Evolutionary conservation across 2,329 filamentous ascomycete species (phyloP).

Genomic region (Scytalidium sp.): DNA sequence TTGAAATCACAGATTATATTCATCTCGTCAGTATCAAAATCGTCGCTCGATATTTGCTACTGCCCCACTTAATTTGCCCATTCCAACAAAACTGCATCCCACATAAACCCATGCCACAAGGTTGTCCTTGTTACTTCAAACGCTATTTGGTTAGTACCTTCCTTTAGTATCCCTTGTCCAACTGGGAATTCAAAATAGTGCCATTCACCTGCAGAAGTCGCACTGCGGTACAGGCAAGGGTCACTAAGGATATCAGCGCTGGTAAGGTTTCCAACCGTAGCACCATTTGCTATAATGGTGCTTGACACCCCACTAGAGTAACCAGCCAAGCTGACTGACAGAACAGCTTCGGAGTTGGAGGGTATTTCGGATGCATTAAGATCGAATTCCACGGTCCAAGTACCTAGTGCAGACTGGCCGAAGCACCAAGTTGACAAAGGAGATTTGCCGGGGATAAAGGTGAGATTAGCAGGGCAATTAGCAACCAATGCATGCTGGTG

Average conservation of each 20-base stretch:
- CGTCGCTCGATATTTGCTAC: too few species aligned
- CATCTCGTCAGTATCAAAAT: too few species aligned
- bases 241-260: constrained; percentile 31
- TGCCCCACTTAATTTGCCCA: constrained; percentile 16
- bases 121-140: constrained; percentile 33
- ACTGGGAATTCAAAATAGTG: constrained; percentile 35
- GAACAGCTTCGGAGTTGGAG: constrained; percentile 1
- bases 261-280: constrained; percentile 33
- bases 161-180: constrained; percentile 24
- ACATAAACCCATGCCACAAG: constrained; percentile 37
- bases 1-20: too few species aligned
- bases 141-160: constrained; percentile 33
- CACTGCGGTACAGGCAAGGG: constrained; percentile 38
- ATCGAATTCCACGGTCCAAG: constrained; percentile 5
- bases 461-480: constrained; percentile 40
- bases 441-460: constrained; percentile 38
- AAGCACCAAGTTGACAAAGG: constrained; percentile 45
- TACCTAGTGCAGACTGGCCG: constrained; percentile 28
- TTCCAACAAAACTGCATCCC: constrained; percentile 38
- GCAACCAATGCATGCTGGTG: constrained; percentile 41
- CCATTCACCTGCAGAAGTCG: constrained; percentile 39
- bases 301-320: constrained; percentile 26
- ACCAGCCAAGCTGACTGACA: constrained; percentile 12
- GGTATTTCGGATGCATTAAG: constrained; percentile 6
- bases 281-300: constrained; percentile 33